Percentiles rank a stretch among this genome's conserved stretches.
Conservation (phyloP, 768 basidiomycete genomes). For the Termitomyces titanicus region DNA sequence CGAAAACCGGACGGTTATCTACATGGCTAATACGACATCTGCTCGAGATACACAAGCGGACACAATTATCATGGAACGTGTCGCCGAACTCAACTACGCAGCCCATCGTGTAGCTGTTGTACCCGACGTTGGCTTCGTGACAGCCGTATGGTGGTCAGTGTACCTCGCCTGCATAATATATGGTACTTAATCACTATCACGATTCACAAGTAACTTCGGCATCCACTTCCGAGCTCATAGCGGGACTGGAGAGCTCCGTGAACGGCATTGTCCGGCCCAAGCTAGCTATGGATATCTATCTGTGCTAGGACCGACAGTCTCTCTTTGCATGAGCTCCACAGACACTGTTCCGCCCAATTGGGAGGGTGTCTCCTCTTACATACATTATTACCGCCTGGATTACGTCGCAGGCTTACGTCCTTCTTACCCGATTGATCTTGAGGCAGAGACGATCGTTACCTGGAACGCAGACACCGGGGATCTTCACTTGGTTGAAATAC, state of each 20-base stretch:
- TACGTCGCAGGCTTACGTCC: neutral
- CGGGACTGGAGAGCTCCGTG: constrained; percentile 4
- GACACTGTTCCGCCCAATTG: neutral
- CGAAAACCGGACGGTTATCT: neutral
- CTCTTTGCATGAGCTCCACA: neutral
- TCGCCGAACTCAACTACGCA: neutral
- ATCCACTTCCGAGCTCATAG: constrained; percentile 4
- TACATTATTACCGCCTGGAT: neutral
- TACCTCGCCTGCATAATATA: neutral
- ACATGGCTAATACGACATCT: neutral
- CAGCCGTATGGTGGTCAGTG: neutral
- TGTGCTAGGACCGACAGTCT: neutral
- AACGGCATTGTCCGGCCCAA: constrained; percentile 2
- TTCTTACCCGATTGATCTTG: neutral
- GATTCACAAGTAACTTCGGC: neutral
- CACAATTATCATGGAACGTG: neutral
- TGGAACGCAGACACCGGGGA: constrained; percentile 5
- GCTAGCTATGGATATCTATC: constrained; percentile 2
- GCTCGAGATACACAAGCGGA: neutral
- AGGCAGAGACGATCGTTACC: constrained; percentile 1
- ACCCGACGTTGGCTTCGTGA: neutral
- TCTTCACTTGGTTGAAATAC: constrained; percentile 5
- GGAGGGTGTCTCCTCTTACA: neutral
- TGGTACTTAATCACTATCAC: neutral
- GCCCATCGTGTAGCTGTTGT: neutral